A percentile compares a stretch with the other conserved stretches of the same genome.
These are phyloP conservation scores for Cladosporium sphaerospermum DNA, from an alignment of 2,329 filamentous ascomycete species.

Conservation along the genomic window DNA sequence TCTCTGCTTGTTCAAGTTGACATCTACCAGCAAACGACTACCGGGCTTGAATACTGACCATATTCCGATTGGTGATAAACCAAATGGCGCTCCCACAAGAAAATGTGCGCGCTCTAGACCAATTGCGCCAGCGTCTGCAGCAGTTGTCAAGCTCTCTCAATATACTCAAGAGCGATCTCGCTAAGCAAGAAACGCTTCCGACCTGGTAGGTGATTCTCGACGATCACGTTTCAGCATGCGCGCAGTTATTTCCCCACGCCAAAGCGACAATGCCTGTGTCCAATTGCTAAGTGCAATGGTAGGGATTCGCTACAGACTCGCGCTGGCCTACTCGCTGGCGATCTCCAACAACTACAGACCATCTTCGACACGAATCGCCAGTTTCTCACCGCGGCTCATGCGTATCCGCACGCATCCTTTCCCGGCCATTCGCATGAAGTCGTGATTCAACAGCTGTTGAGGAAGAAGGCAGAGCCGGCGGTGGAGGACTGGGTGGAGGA, in stretches of 20 bases:
- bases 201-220: slow-evolving; percentile 25
- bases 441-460: slow-evolving; percentile 63
- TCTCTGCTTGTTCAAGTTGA: too few species aligned
- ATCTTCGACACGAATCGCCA: slow-evolving; percentile 56
- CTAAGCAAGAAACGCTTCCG: slow-evolving; percentile 26
- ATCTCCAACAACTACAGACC: slow-evolving; percentile 6
- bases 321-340: slow-evolving; percentile 4
- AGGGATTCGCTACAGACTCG: slow-evolving; percentile 9
- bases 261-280: neutral
- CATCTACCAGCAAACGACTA: too few species aligned
- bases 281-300: slow-evolving; percentile 3
- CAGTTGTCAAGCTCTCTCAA: slow-evolving; percentile 24
- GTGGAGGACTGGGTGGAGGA: slow-evolving; percentile 67
- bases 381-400: slow-evolving; percentile 62
- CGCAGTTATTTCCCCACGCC: neutral
- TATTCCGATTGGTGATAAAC: too few species aligned
- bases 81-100: slow-evolving; percentile 19
- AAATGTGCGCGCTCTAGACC: slow-evolving; percentile 26
- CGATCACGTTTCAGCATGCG: too few species aligned
- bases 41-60: too few species aligned
- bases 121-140: slow-evolving; percentile 28
- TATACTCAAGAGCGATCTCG: slow-evolving; percentile 23
- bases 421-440: slow-evolving; percentile 55
- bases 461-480: slow-evolving; percentile 76
- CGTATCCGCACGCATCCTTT: slow-evolving; percentile 70